Evolutionary conservation across 345 rosid genomes (phyloP), one percentile per base, ranked within the genome.

Genomic region (Lepidium aucheri): DNA sequence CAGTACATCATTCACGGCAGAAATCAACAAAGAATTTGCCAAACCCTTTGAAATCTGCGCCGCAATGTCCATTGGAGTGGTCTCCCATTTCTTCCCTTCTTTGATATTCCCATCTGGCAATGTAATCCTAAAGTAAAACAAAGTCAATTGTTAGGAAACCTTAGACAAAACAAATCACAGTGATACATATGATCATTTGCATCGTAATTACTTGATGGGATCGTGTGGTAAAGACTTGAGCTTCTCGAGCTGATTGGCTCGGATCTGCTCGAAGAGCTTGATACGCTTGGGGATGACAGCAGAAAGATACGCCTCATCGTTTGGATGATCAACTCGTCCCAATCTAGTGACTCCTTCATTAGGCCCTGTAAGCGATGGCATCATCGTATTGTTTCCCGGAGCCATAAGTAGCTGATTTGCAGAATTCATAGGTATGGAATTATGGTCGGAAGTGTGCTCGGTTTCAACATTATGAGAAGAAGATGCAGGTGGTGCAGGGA

Each of bases 11-110:
- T 90, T 63, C 52, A 90, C 99, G 47, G 77, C 75, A 5, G 99
- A 79, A 70, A 95, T 95, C 62, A 95, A 43, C 1, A 94, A 90
- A 63, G 85, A 85, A 5, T 75, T 56, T 0, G 90, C 98, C 74
- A 86, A 58, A 68, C 84, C 81, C 80, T 86, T 90, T 1, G 91
- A 79, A 54, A 91, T 83, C 76, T 68, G 84, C 39, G n/a, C 79
- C 0, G 93, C 95, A 24, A 95, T 64, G 8, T 89, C 95, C 82
- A 84, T 60, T 0, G 96, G 99, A 15, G 91, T 69, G 6, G 97
- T 76, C 60, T 70, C 75, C 96, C 97, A 91, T 42, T 67, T 87
- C 79, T 78, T 85, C n/a, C 97, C 99, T 63, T 90, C 96, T 83
- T 86, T 90, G 72, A 88, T 87, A 2, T 70, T 69, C 51, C 96